Conservation (phyloP, 768 basidiomycete genomes). For the Suillus fuscotomentosus region DNA sequence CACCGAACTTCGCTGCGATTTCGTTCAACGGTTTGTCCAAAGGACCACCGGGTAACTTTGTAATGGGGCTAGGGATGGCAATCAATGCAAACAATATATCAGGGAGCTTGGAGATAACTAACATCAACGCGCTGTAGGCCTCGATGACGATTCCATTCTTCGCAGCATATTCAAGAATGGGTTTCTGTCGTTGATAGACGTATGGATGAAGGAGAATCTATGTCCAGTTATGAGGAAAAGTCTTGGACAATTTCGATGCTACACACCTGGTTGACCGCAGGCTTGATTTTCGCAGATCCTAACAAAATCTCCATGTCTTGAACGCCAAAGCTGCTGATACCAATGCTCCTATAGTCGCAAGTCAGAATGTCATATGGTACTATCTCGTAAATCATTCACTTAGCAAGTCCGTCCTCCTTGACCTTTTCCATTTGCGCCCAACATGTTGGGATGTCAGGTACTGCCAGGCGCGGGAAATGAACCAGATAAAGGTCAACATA, state of each 20-base stretch:
- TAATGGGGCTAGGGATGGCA: slow-evolving; percentile 38
- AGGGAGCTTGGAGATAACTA: slow-evolving; percentile 31
- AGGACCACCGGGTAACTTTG: slow-evolving; percentile 56
- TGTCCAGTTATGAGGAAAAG: neutral
- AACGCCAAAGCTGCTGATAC: slow-evolving; percentile 67
- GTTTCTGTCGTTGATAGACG: slow-evolving; percentile 50
- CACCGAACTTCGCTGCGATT: slow-evolving; percentile 37
- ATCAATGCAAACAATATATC: slow-evolving; percentile 29
- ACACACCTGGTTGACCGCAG: slow-evolving; percentile 64
- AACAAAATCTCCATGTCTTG: slow-evolving; percentile 54
- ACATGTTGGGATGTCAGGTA: slow-evolving; percentile 57
- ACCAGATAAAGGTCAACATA: slow-evolving; percentile 73
- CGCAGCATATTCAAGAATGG: slow-evolving; percentile 56
- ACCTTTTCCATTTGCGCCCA: slow-evolving; percentile 67
- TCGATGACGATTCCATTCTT: slow-evolving; percentile 64
- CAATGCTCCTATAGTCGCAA: slow-evolving; percentile 53
- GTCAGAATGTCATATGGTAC: neutral
- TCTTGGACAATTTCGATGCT: neutral
- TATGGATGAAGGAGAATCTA: slow-evolving; percentile 75
- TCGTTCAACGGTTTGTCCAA: slow-evolving; percentile 56
- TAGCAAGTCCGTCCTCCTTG: slow-evolving; percentile 52
- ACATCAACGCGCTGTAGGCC: slow-evolving; percentile 51
- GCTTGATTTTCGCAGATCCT: slow-evolving; percentile 58
- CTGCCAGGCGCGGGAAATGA: slow-evolving; percentile 53
- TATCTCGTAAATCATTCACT: slow-evolving; percentile 30